phyloP scores from a whole-genome alignment of 148 eudicot species.

The Selenicereus undatus region DNA sequence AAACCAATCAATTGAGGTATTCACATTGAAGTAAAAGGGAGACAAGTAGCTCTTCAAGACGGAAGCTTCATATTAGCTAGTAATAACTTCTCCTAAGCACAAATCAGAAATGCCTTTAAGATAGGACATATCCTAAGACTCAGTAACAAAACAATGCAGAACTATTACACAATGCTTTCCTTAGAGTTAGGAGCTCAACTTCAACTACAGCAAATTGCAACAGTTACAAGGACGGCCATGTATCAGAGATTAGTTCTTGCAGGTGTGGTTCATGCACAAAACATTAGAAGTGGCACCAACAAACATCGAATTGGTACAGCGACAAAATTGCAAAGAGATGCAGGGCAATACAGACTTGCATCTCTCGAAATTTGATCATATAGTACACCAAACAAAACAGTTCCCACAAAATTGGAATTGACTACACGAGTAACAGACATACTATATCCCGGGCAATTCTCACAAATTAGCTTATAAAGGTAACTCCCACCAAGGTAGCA shows the following conservation, averaged over 20 bases:
- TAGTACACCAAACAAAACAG: neutral
- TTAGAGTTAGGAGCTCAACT: no score
- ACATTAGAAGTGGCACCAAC: neutral
- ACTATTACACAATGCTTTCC: no score
- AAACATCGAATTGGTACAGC: neutral
- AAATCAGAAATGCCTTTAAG: neutral
- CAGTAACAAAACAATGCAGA: neutral
- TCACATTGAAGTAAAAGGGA: neutral
- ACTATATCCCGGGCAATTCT: neutral
- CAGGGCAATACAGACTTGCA: neutral
- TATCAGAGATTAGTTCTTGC: neutral
- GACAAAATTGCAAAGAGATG: neutral
- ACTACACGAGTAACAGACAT: neutral
- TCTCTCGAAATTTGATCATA: neutral
- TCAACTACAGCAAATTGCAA: no score
- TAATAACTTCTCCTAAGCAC: neutral
- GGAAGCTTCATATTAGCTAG: constrained; percentile 3
- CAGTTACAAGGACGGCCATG: neutral
- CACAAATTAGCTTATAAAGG: neutral
- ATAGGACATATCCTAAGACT: neutral
- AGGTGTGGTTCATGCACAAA: neutral
- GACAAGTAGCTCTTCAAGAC: neutral
- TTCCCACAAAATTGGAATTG: neutral
- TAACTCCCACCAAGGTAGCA: neutral
- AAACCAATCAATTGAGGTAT: neutral